phyloP scores from a whole-genome alignment of 2,329 filamentous ascomycete genomes.

The Colletotrichum higginsianum region DNA sequence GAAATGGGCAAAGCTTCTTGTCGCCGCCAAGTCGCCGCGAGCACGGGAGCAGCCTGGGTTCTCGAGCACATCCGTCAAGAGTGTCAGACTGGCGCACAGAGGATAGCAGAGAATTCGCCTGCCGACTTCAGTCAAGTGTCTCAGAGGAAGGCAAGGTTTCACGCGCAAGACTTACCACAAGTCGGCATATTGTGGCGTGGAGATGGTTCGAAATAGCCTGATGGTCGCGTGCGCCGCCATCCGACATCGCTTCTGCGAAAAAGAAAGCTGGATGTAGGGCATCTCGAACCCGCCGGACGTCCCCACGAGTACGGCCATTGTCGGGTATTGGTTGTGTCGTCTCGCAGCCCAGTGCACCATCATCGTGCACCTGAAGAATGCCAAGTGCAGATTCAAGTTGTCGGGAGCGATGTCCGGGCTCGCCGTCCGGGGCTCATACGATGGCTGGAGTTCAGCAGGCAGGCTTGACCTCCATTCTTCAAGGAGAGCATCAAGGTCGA shows the following conservation, averaged over 20 bases:
- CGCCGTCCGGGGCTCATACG: slow-evolving; percentile 13
- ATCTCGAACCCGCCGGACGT: slow-evolving; percentile 12
- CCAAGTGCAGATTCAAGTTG: slow-evolving; percentile 36
- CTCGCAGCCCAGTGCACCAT: slow-evolving; percentile 40
- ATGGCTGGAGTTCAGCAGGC: slow-evolving; percentile 27
- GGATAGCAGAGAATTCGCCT: slow-evolving; percentile 41
- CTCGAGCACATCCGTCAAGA: slow-evolving; percentile 39
- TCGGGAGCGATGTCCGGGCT: slow-evolving; percentile 23
- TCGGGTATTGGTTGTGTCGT: slow-evolving; percentile 17
- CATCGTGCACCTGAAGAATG: slow-evolving; percentile 31
- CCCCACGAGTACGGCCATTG: slow-evolving; percentile 21
- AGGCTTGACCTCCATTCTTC: slow-evolving; percentile 36
- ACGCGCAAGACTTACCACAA: slow-evolving; percentile 28
- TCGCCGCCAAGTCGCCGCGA: slow-evolving; percentile 30
- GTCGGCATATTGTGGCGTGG: slow-evolving; percentile 31
- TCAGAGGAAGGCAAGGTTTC: not conserved
- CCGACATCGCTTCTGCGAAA: slow-evolving; percentile 34
- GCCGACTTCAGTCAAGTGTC: not conserved
- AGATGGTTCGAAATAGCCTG: slow-evolving; percentile 17
- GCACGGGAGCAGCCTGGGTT: slow-evolving; percentile 25
- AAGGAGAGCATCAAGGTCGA: slow-evolving; percentile 35
- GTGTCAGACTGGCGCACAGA: slow-evolving; percentile 33
- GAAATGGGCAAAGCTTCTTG: slow-evolving; percentile 34
- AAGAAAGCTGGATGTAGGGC: slow-evolving; percentile 31
- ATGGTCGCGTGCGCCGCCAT: slow-evolving; percentile 35